Evolutionary conservation across 257 asterid genomes (phyloP), one percentile per base, ranked within the genome.

Genomic region (Salvia hispanica): DNA sequence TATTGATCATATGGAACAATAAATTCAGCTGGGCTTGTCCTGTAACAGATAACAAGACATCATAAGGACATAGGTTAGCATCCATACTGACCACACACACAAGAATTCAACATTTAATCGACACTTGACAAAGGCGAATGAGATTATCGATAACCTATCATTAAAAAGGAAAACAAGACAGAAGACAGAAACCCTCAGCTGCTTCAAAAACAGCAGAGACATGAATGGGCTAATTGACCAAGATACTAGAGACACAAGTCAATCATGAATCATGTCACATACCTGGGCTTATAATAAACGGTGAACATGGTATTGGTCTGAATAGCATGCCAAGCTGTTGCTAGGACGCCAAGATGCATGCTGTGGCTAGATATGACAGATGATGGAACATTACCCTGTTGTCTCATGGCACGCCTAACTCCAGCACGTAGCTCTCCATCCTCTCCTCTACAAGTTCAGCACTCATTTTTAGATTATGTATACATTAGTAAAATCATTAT

Each of bases 261-360:
- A 3, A 53, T 10, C 31, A 34, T 9, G 4, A 39, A 9, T 50
- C 14, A 25, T 31, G n/a, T 64, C 64, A 63, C 77, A 43, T 78
- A 92, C 99, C 99, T 91, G 47, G 99, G 99, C 77, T 94, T 94
- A 85, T 94, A 94, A 77, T 86, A 94, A 6, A 94, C 96, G 0
- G 91, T 87, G 80, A 94, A 94, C 82, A 88, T 72, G 31, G 96
- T 85, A 71, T 86, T 83, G 45, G 98, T 94, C 76, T 85, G 95
- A 81, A 91, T 83, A 62, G 99, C 96, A 77, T 94, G 99, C 95
- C 91, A 87, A 63, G 99, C 99, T 55, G 99, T 94, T 43, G 99
- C 99, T 14, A 91, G 90, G 66, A 94, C 99, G 67, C 97, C 99
- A 40, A 91, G 99, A 79, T 94, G 98, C 99, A 94, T 94, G 86